Base-by-base conservation (phyloP, 2,329 filamentous ascomycete species). In the Metarhizium guizhouense region DNA sequence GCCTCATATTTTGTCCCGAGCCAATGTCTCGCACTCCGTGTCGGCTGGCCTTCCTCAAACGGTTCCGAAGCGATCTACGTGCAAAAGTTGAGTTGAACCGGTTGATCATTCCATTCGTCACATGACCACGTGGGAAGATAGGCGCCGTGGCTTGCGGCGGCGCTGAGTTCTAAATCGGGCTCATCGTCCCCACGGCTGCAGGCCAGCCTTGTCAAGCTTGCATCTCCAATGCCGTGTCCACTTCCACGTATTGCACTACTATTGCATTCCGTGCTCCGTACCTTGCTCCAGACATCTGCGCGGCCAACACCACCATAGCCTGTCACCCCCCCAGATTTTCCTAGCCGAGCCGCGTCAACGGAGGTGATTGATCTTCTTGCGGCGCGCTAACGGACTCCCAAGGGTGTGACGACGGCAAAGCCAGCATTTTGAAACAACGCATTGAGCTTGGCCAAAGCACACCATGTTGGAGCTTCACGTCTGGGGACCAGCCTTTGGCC, bases 401-500 rank as follows among this genome's bases (percentile, higher is more conserved):
- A 40, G 7, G 3, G 18, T 7, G 20, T 30, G 8, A 30, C 14
- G 45, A 30, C 8, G 13, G 11, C 13, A 30, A 30, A n/a, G 45
- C 6, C 13, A 48, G 13, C 14, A 13, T 20, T 13, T 13, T 48
- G 45, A 48, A 48, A 48, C 42, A 20, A 20, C 7, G 7, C 42
- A 18, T 20, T 45, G 45, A 20, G 18, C 42, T 45, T 20, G 42
- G 42, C 10, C 42, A 20, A 10, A 20, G 4, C 42, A 18, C 32
- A 40, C 32, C 52, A 73, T 73, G 71, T 60, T 73, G 52, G 83
- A 93, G 73, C 82, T 99, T 58, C 88, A 96, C 72, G 81, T 96
- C 66, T 95, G 92, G 87, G 92, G 92, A 52, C 86, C 90, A 54
- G 92, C 89, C 45, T 95, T 96, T 70, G 85, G 85, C 45, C 82